A percentile compares a stretch with the other conserved stretches of the same genome.
phyloP scores from a whole-genome alignment of 2,329 filamentous ascomycete genomes.

The Calonectria ilicicola region DNA sequence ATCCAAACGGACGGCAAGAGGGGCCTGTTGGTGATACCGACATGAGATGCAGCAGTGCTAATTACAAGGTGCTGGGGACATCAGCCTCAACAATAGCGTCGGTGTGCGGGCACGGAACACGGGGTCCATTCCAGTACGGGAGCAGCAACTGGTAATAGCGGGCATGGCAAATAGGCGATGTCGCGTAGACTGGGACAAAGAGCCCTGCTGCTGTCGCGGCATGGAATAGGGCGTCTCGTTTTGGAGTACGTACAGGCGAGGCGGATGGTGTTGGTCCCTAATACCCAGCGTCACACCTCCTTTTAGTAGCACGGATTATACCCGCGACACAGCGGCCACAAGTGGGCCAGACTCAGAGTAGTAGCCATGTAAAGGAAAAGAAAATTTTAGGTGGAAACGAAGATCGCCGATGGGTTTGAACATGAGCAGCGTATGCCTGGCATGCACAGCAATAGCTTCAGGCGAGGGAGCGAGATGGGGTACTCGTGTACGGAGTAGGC shows the following conservation, averaged over 20 bases:
- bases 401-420: constrained; percentile 37
- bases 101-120: constrained; percentile 26
- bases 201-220: constrained; percentile 12
- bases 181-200: constrained; percentile 17
- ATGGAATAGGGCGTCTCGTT: background rate
- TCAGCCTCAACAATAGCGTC: constrained; percentile 28
- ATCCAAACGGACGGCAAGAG: constrained; percentile 3
- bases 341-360: constrained; percentile 12
- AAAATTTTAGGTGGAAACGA: constrained; percentile 28
- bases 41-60: constrained; percentile 26
- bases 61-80: constrained; percentile 28
- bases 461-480: constrained; percentile 1
- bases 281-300: constrained; percentile 35
- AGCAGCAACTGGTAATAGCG: constrained; percentile 28
- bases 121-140: constrained; percentile 14
- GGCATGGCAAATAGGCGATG: constrained; percentile 17
- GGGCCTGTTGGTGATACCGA: constrained; percentile 34
- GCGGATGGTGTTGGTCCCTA: constrained; percentile 11
- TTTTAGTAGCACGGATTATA: constrained; percentile 41
- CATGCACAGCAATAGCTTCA: constrained; percentile 24
- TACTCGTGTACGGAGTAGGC: background rate
- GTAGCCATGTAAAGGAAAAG: background rate
- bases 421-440: constrained; percentile 24
- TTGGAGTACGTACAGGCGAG: constrained; percentile 1
- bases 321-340: constrained; percentile 32